Evolutionary conservation across 148 eudicot species (phyloP).

Genomic region (Fagopyrum tataricum): DNA sequence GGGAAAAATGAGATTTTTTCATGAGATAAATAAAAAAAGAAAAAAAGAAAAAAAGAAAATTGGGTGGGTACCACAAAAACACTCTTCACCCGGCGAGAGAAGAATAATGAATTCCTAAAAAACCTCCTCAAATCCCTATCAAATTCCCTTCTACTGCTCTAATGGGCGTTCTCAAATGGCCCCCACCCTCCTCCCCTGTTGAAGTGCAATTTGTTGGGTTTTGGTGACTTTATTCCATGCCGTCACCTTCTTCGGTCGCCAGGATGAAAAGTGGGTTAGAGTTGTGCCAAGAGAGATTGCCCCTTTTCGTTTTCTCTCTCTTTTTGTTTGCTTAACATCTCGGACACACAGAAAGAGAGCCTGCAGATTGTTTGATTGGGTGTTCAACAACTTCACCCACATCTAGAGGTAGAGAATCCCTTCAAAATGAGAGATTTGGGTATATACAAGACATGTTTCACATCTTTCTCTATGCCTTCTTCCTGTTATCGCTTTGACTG

Average conservation of each 20-base stretch:
- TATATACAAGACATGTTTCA: too few relatives aligned
- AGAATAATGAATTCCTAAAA: not conserved
- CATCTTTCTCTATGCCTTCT: not conserved
- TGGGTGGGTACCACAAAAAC: not conserved
- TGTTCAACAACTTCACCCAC: not conserved
- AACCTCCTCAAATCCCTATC: slow-evolving; percentile 2
- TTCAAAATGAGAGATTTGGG: not conserved
- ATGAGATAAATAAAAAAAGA: too few relatives aligned
- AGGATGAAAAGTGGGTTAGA: not conserved
- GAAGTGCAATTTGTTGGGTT: not conserved
- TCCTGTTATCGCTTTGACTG: not conserved
- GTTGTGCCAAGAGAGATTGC: not conserved
- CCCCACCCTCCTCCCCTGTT: slow-evolving; percentile 1
- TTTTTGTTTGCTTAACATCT: too few relatives aligned
- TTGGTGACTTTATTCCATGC: not conserved
- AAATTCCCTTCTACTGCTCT: not conserved
- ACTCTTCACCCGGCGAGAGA: not conserved
- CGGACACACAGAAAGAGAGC: too few relatives aligned
- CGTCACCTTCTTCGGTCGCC: slow-evolving; percentile 5
- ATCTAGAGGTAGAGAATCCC: not conserved
- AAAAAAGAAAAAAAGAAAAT: too few relatives aligned
- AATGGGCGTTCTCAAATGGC: not conserved
- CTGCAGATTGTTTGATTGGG: not conserved
- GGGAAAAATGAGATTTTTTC: too few relatives aligned
- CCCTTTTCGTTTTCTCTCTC: not conserved